phyloP scores from a whole-genome alignment of 2,329 filamentous ascomycete species.

The Fusarium nanum region DNA sequence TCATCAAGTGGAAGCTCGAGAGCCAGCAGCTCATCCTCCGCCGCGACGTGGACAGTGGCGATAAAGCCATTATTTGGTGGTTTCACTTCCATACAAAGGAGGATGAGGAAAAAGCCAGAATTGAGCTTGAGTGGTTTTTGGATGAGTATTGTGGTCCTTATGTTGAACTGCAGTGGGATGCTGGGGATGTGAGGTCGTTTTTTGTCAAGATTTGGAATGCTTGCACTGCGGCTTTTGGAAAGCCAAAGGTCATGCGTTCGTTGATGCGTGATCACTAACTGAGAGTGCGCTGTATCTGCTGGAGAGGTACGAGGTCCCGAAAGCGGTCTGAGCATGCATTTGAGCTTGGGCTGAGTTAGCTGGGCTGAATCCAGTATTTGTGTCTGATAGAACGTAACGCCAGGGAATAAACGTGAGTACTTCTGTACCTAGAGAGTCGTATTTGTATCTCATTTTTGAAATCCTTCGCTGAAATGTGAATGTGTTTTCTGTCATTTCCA shows the following conservation, averaged over 20 bases:
- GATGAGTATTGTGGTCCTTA: neutral
- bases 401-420: too few relatives aligned
- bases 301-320: neutral
- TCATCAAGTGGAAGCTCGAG: neutral
- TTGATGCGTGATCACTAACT: neutral
- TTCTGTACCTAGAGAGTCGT: too few relatives aligned
- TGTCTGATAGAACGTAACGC: too few relatives aligned
- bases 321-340: too few relatives aligned
- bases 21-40: neutral
- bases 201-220: neutral
- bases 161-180: neutral
- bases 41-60: neutral
- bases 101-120: neutral
- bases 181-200: neutral
- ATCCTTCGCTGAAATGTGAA: too few relatives aligned
- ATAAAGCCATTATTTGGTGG: neutral
- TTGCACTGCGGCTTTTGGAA: neutral
- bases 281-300: neutral
- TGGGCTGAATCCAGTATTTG: too few relatives aligned
- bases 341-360: too few relatives aligned
- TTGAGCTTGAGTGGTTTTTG: neutral
- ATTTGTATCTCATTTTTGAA: too few relatives aligned
- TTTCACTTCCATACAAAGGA: neutral
- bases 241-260: neutral
- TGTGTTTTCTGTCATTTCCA: too few relatives aligned